phyloP scores from a whole-genome alignment of 2,329 filamentous ascomycete species.

The Pezicula neosporulosa region DNA sequence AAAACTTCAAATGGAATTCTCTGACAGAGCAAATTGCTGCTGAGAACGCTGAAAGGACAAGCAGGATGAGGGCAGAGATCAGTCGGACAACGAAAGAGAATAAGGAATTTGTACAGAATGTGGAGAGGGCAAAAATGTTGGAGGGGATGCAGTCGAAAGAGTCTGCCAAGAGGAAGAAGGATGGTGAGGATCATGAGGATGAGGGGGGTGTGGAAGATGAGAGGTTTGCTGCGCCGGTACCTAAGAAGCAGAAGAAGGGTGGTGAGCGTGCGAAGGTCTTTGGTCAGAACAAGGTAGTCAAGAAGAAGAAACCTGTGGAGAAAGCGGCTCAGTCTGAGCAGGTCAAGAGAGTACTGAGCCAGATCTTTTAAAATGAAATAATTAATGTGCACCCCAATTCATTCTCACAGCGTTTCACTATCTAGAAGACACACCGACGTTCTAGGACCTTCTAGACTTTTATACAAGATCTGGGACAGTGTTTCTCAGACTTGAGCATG shows the following conservation, averaged over 20 bases:
- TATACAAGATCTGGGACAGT: too few species aligned
- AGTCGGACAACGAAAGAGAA: slow-evolving; percentile 74
- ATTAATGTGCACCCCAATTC: too few species aligned
- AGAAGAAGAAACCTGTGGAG: slow-evolving; percentile 40
- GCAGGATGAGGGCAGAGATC: slow-evolving; percentile 75
- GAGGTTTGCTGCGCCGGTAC: slow-evolving; percentile 16
- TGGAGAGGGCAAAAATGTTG: slow-evolving; percentile 77
- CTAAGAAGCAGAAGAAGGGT: slow-evolving; percentile 21
- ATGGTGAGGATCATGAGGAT: slow-evolving; percentile 27
- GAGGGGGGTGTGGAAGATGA: slow-evolving; percentile 21
- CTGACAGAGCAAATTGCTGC: slow-evolving; percentile 74
- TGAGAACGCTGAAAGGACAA: slow-evolving; percentile 76
- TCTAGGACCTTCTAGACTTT: too few species aligned
- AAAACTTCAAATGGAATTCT: slow-evolving; percentile 78
- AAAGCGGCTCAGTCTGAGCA: slow-evolving; percentile 43
- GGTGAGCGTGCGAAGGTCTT: slow-evolving; percentile 50
- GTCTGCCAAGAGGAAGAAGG: slow-evolving; percentile 40
- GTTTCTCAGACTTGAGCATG: too few species aligned
- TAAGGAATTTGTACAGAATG: slow-evolving; percentile 74
- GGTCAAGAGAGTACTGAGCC: slow-evolving; percentile 58
- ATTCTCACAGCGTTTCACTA: too few species aligned
- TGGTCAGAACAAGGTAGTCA: slow-evolving; percentile 60
- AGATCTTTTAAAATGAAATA: slow-evolving; percentile 50
- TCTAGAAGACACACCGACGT: too few species aligned
- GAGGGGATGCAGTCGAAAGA: slow-evolving; percentile 67